phyloP scores from a whole-genome alignment of 352 stramenopile species.

The Globisporangium emineosum region DNA sequence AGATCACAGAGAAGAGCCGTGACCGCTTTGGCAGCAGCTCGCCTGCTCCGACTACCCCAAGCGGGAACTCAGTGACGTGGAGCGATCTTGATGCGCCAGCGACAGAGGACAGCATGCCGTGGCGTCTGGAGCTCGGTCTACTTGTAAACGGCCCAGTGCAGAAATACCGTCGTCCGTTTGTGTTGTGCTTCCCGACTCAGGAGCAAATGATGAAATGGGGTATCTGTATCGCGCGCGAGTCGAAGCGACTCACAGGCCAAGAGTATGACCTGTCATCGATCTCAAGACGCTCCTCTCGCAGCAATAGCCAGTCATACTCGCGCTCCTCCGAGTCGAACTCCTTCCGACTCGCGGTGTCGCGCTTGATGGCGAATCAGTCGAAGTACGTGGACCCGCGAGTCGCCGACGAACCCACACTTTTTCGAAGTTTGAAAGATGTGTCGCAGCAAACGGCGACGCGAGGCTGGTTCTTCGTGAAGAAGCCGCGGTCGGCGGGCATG shows the following conservation, averaged over 20 bases:
- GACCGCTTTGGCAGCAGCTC: conserved; percentile 59
- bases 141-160: conserved; percentile 48
- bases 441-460: conserved; percentile 56
- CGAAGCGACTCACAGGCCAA: conserved; percentile 73
- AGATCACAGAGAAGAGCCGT: conserved; percentile 38
- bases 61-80: conserved; percentile 18
- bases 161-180: conserved; percentile 75
- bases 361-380: conserved; percentile 70
- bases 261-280: conserved; percentile 82
- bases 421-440: conserved; percentile 77
- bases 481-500: conserved; percentile 55
- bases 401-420: conserved; percentile 41
- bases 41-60: conserved; percentile 6
- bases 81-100: conserved; percentile 15
- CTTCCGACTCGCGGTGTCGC: conserved; percentile 52
- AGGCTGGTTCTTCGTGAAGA: conserved; percentile 86
- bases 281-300: conserved; percentile 51
- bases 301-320: conserved; percentile 59
- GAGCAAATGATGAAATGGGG: conserved; percentile 89
- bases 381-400: conserved; percentile 75
- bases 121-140: conserved; percentile 70
- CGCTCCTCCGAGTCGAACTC: conserved; percentile 59
- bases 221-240: conserved; percentile 68
- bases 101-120: conserved; percentile 63
- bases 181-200: conserved; percentile 72